Evolutionary conservation across 73 alveolate genomes (phyloP).

Genomic region (Paramecium bursaria): DNA sequence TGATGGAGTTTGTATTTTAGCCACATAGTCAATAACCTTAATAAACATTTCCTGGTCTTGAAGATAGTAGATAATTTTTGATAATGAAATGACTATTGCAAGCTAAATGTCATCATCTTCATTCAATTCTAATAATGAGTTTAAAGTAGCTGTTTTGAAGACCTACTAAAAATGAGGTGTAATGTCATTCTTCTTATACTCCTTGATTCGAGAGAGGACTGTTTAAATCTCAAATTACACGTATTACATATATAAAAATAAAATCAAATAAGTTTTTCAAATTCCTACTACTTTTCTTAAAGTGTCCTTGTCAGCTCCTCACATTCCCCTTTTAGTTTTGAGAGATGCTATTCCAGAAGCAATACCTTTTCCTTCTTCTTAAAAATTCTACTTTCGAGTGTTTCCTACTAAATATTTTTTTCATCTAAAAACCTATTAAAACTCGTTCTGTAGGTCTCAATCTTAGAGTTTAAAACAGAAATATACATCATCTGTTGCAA

Average conservation of each 20-base stretch:
- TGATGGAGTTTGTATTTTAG: background rate
- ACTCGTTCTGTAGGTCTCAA: too few species aligned
- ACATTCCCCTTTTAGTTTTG: too few species aligned
- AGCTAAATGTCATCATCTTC: background rate
- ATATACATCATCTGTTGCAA: background rate
- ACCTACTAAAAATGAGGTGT: background rate
- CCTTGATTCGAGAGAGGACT: conserved; percentile 25
- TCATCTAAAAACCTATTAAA: too few species aligned
- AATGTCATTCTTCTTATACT: conserved; percentile 30
- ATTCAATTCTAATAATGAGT: background rate
- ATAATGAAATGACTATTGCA: conserved; percentile 12
- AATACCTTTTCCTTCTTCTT: too few species aligned
- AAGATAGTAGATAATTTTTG: conserved; percentile 3
- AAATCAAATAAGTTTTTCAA: conserved; percentile 16
- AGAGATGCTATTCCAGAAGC: too few species aligned
- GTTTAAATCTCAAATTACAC: conserved; percentile 50
- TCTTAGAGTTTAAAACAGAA: too few species aligned
- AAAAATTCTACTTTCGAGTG: too few species aligned
- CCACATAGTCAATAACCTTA: background rate
- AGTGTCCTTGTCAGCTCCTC: too few species aligned
- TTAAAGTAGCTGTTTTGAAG: conserved; percentile 4
- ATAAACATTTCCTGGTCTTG: background rate
- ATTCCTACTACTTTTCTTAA: too few species aligned
- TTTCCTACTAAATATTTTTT: too few species aligned
- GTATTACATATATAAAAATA: conserved; percentile 38